Conservation (phyloP, 306 rosid genomes). For the Quercus rubra region DNA sequence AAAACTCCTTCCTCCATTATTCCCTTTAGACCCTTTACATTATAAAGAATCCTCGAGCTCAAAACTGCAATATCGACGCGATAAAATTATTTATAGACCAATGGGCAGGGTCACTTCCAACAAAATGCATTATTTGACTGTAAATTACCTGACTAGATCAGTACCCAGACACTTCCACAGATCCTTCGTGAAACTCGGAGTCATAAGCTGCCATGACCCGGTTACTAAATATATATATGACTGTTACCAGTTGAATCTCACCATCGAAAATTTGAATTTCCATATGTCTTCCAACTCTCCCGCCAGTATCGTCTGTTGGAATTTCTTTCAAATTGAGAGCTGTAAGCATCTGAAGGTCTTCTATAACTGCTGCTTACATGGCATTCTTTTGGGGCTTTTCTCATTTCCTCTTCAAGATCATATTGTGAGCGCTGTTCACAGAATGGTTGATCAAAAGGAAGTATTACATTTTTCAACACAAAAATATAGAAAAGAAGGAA, state of each 20-base stretch:
- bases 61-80: neutral
- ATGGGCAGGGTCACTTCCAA: neutral
- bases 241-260: neutral
- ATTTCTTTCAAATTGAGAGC: constrained; percentile 44
- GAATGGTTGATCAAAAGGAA: constrained; percentile 12
- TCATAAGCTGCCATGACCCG: neutral
- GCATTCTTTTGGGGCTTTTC: constrained; percentile 49
- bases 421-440: constrained; percentile 67
- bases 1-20: neutral
- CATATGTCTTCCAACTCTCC: constrained; percentile 43
- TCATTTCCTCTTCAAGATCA: constrained; percentile 79
- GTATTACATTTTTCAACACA: neutral
- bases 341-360: constrained; percentile 46
- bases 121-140: neutral
- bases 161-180: neutral
- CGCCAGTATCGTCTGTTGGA: constrained; percentile 21
- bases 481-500: neutral
- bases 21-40: neutral
- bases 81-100: neutral
- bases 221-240: neutral
- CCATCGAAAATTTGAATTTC: constrained; percentile 36
- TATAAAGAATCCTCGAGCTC: neutral
- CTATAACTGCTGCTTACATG: constrained; percentile 47
- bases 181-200: neutral
- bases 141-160: neutral